A percentile compares a stretch with the other conserved stretches of the same genome.
phyloP scores from a whole-genome alignment of 129 eudicot genomes.

The Sambucus nigra region DNA sequence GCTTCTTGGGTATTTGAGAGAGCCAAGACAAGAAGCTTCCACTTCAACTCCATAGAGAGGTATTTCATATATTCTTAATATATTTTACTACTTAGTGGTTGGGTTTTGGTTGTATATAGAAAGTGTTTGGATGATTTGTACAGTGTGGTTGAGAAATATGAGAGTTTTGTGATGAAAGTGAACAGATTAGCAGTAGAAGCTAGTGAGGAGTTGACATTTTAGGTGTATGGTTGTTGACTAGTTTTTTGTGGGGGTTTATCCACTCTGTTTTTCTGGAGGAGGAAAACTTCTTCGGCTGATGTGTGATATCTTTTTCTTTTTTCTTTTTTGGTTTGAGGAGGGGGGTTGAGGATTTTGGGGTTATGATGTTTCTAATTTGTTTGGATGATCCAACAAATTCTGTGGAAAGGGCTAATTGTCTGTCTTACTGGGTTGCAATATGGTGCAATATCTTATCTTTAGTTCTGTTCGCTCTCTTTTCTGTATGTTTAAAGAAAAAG shows the following conservation, averaged over 20 bases:
- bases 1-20: slow-evolving; percentile 70
- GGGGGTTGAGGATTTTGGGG: too few species aligned
- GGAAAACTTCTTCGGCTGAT: background rate
- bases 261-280: background rate
- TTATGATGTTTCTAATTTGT: too few species aligned
- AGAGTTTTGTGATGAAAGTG: slow-evolving; percentile 11
- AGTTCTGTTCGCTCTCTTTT: too few species aligned
- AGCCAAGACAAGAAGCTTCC: slow-evolving; percentile 84
- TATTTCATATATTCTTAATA: background rate
- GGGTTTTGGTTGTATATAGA: slow-evolving; percentile 47
- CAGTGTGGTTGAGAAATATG: slow-evolving; percentile 42
- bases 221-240: slow-evolving; percentile 27
- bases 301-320: background rate
- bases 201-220: slow-evolving; percentile 17
- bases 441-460: too few species aligned
- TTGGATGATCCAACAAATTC: too few species aligned
- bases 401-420: too few species aligned
- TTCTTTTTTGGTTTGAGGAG: too few species aligned
- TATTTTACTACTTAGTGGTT: slow-evolving; percentile 11
- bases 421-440: too few species aligned
- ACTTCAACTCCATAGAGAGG: slow-evolving; percentile 54
- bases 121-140: slow-evolving; percentile 36
- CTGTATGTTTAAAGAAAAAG: too few species aligned
- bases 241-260: slow-evolving; percentile 20
- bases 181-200: slow-evolving; percentile 21